A percentile compares a stretch with the other conserved stretches of the same genome.
These are phyloP conservation scores for Trichoderma sp. DNA, from an alignment of 2,329 filamentous ascomycete species.

Conservation along the genomic window DNA sequence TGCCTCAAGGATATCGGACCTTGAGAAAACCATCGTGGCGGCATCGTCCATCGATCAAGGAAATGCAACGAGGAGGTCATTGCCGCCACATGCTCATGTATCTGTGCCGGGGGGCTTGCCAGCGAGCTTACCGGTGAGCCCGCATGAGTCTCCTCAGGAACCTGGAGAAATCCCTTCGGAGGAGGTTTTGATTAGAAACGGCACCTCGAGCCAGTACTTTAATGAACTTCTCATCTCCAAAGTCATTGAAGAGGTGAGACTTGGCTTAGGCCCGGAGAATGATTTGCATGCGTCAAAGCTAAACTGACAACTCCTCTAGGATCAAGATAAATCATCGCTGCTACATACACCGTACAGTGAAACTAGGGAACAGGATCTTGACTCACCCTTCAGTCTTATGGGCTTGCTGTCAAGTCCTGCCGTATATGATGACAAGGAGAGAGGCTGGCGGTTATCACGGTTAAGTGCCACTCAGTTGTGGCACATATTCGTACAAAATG, in stretches of 20 bases:
- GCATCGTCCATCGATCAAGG: slow-evolving; percentile 10
- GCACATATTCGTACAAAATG: slow-evolving; percentile 30
- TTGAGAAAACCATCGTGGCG: slow-evolving; percentile 33
- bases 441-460: slow-evolving; percentile 29
- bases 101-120: not conserved
- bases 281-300: not conserved
- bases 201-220: slow-evolving; percentile 36
- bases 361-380: slow-evolving; percentile 7
- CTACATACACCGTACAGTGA: slow-evolving; percentile 18
- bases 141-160: slow-evolving; percentile 7
- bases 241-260: slow-evolving; percentile 35
- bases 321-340: slow-evolving; percentile 20
- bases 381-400: slow-evolving; percentile 34
- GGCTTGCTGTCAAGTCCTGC: slow-evolving; percentile 33
- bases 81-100: not conserved
- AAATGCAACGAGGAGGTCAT: slow-evolving; percentile 11
- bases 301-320: slow-evolving; percentile 11
- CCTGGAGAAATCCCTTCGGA: slow-evolving; percentile 20
- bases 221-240: slow-evolving; percentile 38
- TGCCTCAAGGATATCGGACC: slow-evolving; percentile 35
- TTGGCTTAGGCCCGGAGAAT: not conserved
- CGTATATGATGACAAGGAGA: slow-evolving; percentile 20
- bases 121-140: slow-evolving; percentile 9
- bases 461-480: slow-evolving; percentile 32
- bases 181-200: slow-evolving; percentile 34